Base-by-base conservation (phyloP, 805 yeast species). In the Metschnikowia borealis region DNA sequence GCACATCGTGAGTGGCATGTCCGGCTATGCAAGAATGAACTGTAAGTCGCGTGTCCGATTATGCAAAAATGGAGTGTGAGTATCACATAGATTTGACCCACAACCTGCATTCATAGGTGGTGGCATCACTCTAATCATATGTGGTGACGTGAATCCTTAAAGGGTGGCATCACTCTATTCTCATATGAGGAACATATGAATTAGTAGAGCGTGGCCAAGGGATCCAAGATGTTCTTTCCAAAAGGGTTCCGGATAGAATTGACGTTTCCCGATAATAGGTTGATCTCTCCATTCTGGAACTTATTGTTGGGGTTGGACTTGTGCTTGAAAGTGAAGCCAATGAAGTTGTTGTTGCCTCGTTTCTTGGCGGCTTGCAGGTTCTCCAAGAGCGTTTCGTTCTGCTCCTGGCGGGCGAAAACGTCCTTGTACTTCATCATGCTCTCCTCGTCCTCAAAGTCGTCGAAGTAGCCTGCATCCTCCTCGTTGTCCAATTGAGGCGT, bases 391-490 rank as follows among this genome's bases (percentile, higher is more conserved):
- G 78, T 83, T 65, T 91, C 97, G 61, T 88, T 85, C 55, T 87
- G 88, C 29, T 81, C 88, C 61, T 89, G 89, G 70, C 96, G 87
- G 55, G 92, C 95, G 75, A 94, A 84, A 13, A 94, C 99, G 62
- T 94, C 99, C 62, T 94, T 92, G 72, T 94, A 94, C 67, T 94
- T 91, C 54, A 92, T 94, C 98, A 94, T 90, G 66, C 92, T 96
- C 43, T 87, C 90, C 66, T 92, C 98, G 67, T 90, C 94, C 52
- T 89, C 89, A 67, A 94, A 94, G 68, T 94, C 99, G 70, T 94
- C 99, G 65, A 94, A 94, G 70, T 94, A 94, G 1, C 99, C 99
- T 0, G 98, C 98, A 70, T 94, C 99, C 55, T 90, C 94, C 62
- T 94, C 99, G 53, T 90, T 88, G 64, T 94, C 98, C 56, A 94